These are phyloP conservation scores for Ustilago sp. DNA, from an alignment of 1,284 basidiomycete genomes.

Conservation along the genomic window DNA sequence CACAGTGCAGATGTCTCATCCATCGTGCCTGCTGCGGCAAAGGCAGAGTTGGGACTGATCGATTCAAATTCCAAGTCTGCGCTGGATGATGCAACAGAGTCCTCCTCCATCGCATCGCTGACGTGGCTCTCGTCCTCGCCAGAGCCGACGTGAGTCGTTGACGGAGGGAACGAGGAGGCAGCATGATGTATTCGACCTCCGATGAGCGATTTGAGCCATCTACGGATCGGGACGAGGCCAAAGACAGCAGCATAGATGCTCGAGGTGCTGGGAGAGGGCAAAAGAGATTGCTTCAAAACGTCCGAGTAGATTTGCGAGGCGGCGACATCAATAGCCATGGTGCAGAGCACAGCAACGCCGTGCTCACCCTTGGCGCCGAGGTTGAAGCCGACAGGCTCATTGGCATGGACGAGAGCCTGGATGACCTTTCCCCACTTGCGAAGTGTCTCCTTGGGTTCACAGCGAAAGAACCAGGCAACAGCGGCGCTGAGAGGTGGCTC, in stretches of 20 bases:
- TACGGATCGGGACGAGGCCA: not conserved
- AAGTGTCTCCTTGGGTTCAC: not conserved
- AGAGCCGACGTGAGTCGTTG: not conserved
- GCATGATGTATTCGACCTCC: constrained; percentile 1
- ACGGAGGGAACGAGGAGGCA: not conserved
- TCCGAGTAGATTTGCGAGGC: not conserved
- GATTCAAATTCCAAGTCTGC: not conserved
- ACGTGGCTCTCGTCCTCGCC: not conserved
- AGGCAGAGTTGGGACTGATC: not conserved
- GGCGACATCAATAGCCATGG: constrained; percentile 3
- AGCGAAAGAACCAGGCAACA: constrained; percentile 6
- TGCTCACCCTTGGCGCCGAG: not conserved
- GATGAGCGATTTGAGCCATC: not conserved
- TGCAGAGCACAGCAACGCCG: not conserved
- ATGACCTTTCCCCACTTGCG: not conserved
- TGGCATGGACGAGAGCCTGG: not conserved
- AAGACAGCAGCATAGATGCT: not conserved
- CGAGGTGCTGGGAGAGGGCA: not conserved
- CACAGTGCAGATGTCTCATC: constrained; percentile 2
- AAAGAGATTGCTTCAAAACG: not conserved
- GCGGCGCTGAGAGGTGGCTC: constrained; percentile 9
- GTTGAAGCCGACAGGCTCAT: not conserved
- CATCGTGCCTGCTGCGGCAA: not conserved
- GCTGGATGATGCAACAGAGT: not conserved
- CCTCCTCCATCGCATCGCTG: constrained; percentile 3